Base-by-base conservation (phyloP, 2,329 filamentous ascomycete genomes). In the Aspergillus floridensis region DNA sequence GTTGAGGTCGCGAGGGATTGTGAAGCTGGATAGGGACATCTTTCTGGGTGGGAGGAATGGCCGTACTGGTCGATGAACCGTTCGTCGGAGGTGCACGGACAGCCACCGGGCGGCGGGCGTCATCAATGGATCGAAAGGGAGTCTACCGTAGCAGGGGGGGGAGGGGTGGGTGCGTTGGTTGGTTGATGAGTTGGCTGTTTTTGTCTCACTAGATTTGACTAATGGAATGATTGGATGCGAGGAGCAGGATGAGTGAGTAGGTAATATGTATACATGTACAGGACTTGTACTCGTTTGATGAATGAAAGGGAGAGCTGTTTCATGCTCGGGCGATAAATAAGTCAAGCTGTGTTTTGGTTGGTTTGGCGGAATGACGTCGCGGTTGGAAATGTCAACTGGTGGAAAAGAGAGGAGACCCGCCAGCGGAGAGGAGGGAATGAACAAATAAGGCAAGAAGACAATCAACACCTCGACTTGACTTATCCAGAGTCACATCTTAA, bases 1-100 rank as follows among this genome's bases (percentile, higher is more conserved):
- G 38, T 54, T n/a, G 16, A 55, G 53, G 26, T 47, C 63, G 35
- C 72, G 24, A 11, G 65, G 73, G 12, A 80, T 70, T 11, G 66
- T 78, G 62, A 81, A 81, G 47, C 72, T 76, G 10, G 77, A 75
- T 76, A 81, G 80, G 26, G 64, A 44, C 53, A 60, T 62, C 61
- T 53, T 59, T 35, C 38, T 16, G 16, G 49, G 11, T 11, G 44
- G 53, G 44, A 56, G 56, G 38, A 56, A 22, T 46, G 46, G 21
- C 35, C 7, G 26, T 29, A 29, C 32, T 50, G 57, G 41, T 24
- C n/a, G 35, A 16, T n/a, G 44, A 48, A 31, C 26, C 32, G 53
- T 44, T 55, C 24, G 53, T 31, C 21, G 21, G 31, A 35, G 63
- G 54, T 56, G 50, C 60, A 63, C 53, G 46, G 53, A 54, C 48